Base-by-base conservation (phyloP, 257 asterid species). In the Solanum peruvianum region DNA sequence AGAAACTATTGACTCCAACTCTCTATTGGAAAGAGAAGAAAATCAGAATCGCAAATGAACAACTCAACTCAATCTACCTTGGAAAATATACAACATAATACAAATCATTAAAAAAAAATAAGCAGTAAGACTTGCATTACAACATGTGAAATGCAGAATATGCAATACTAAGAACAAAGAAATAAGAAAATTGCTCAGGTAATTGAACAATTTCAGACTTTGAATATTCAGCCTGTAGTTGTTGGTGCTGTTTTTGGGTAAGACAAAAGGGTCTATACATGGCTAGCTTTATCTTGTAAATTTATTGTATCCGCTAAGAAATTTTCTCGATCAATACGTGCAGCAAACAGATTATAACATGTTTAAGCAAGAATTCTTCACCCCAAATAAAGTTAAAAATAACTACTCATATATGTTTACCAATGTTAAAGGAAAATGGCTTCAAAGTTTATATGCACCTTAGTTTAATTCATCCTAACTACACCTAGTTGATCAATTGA, bases 221-320 rank as follows among this genome's bases (percentile, higher is more conserved):
- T 35, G 5, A 35, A 35, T 35, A 35, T 35, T 35, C 5, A 35
- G 37, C 37, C 37, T 35, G 6, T 6, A 35, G 6, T 35, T 35
- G 37, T 35, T 35, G 33, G 33, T 31, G 3, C 3, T 31, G 33
- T 31, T 31, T 3, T 31, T 31, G 33, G 33, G 33, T 31, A 31
- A 31, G 33, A 31, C 33, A 31, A 3, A 31, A 31, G 33, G 33
- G 33, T 31, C 33, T 31, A 31, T 31, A 31, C 33, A 88, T 97
- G 98, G 33, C 98, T 96, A 86, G 94, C 93, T 91, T 95, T 98
- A 77, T 95, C 99, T 92, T 96, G 98, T 98, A 98, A 97, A 92
- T 94, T 96, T 67, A 96, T 88, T 73, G 98, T 95, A 90, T 97
- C 95, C 9, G 92, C 62, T 83, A 97, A 88, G 87, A 95, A 92